Conservation (phyloP, 441 rosid genomes). For the Erodium trifolium region DNA sequence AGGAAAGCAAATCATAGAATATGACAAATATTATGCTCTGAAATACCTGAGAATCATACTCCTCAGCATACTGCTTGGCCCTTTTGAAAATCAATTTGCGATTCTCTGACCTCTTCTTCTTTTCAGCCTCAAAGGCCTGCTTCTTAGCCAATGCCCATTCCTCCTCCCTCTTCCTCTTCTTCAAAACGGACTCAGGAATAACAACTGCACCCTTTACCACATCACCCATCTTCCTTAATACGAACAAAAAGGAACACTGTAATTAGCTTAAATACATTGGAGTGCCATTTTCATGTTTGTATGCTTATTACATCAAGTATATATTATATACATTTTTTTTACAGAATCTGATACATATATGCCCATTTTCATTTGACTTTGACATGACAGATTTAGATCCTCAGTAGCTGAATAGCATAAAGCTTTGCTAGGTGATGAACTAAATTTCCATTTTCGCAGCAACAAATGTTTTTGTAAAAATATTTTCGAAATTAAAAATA, state of each 20-base stretch:
- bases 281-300: too few relatives aligned
- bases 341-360: too few relatives aligned
- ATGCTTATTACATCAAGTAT: too few relatives aligned
- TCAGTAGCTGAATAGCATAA: not conserved
- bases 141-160: conserved; percentile 58
- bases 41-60: conserved; percentile 22
- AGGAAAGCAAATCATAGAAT: too few relatives aligned
- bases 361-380: not conserved
- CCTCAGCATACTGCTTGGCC: conserved; percentile 47
- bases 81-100: conserved; percentile 43
- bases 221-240: conserved; percentile 39
- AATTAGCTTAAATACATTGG: too few relatives aligned
- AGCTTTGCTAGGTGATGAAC: not conserved
- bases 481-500: not conserved
- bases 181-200: conserved; percentile 63
- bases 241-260: too few relatives aligned
- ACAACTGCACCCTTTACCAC: conserved; percentile 31
- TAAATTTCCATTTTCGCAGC: not conserved
- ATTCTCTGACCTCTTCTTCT: conserved; percentile 42
- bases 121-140: conserved; percentile 30
- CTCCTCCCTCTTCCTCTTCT: conserved; percentile 59
- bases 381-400: not conserved
- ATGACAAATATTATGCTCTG: not conserved
- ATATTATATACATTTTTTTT: too few relatives aligned
- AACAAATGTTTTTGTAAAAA: not conserved